Evolutionary conservation across 1,284 basidiomycete species (phyloP).

Genomic region (Cryptococcus hybrid): DNA sequence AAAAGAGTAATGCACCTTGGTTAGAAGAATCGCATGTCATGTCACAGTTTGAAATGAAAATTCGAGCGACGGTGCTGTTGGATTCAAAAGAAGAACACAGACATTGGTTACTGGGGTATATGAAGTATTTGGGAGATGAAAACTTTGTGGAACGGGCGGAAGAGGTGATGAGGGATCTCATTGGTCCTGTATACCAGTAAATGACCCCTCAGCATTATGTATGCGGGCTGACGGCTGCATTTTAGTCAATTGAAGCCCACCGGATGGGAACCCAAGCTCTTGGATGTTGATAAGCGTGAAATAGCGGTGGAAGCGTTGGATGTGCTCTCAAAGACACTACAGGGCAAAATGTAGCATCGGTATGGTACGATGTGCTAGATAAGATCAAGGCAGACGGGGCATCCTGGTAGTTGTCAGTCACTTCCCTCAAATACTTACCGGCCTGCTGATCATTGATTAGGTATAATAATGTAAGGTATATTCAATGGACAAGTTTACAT

Average conservation of each 20-base stretch:
- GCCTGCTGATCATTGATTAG: no score
- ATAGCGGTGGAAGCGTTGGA: constrained; percentile 71
- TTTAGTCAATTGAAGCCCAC: constrained; percentile 53
- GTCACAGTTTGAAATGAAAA: constrained; percentile 75
- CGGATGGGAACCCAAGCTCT: constrained; percentile 63
- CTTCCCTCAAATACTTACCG: no score
- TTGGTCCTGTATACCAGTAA: constrained; percentile 60
- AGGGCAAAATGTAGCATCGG: no score
- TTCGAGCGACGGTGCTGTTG: constrained; percentile 67
- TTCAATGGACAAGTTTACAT: no score
- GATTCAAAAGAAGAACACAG: constrained; percentile 82
- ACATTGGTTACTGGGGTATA: constrained; percentile 69
- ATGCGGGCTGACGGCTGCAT: background rate
- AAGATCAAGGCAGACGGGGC: no score
- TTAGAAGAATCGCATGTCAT: constrained; percentile 75
- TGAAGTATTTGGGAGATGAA: constrained; percentile 78
- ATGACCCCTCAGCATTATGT: background rate
- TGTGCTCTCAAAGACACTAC: constrained; percentile 53
- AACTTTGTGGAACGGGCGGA: constrained; percentile 80
- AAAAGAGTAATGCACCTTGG: constrained; percentile 57
- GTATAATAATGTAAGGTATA: no score
- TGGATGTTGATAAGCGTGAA: constrained; percentile 72
- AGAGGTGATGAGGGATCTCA: constrained; percentile 79
- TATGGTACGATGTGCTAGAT: no score
- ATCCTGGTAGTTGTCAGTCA: no score